Conservation (phyloP, 2,329 filamentous ascomycete genomes). For the Colletotrichum orchidophilum region DNA sequence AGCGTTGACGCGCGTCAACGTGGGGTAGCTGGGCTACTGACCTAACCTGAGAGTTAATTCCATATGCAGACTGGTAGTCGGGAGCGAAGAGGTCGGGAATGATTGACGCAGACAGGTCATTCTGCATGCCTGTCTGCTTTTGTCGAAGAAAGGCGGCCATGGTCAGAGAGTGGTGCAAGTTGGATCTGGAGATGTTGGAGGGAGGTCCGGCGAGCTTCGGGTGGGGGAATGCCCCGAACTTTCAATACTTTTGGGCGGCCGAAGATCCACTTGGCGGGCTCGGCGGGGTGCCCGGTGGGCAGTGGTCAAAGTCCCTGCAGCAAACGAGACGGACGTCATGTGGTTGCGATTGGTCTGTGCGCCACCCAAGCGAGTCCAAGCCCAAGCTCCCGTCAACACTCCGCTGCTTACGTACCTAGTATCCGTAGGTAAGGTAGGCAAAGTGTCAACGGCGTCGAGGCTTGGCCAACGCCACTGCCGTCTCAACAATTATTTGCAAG, state of each 20-base stretch:
- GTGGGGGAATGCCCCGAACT: constrained; percentile 8
- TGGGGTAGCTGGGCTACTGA: constrained; percentile 43
- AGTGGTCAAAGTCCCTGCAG: constrained; percentile 25
- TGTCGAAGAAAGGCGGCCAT: constrained; percentile 78
- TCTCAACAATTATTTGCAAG: background rate
- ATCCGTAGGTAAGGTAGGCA: background rate
- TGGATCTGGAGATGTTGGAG: constrained; percentile 31
- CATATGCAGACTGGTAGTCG: constrained; percentile 85
- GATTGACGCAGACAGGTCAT: constrained; percentile 87
- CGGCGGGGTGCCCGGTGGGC: constrained; percentile 24
- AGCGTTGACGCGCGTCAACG: constrained; percentile 32
- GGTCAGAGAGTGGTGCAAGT: constrained; percentile 31
- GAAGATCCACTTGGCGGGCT: constrained; percentile 28
- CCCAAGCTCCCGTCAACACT: background rate
- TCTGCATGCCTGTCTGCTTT: constrained; percentile 92
- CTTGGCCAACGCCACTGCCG: background rate
- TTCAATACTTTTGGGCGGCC: constrained; percentile 19
- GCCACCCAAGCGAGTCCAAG: background rate
- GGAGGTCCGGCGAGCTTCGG: background rate
- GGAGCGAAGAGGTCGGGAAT: constrained; percentile 80
- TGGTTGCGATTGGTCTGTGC: constrained; percentile 15
- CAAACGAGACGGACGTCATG: constrained; percentile 24
- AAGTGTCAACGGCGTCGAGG: background rate
- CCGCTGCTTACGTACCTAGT: no score
- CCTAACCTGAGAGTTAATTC: constrained; percentile 81